Base-by-base conservation (phyloP, 202 grass and related monocot species). In the Alloteropsis angusta region DNA sequence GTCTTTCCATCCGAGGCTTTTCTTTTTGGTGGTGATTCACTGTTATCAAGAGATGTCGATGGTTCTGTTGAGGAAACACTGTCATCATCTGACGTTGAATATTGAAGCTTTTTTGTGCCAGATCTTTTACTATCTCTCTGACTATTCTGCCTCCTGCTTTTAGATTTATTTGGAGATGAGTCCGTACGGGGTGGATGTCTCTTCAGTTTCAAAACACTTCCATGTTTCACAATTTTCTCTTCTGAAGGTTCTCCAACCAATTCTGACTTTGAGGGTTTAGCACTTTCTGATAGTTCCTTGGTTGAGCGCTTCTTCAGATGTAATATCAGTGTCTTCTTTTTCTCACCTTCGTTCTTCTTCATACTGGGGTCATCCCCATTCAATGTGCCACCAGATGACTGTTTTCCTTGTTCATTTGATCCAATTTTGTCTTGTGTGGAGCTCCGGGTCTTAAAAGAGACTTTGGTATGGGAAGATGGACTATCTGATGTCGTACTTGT, bases 321-420 rank as follows among this genome's bases (percentile, higher is more conserved):
- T 14, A 86, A 81, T 58, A 83, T 76, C 65, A 85, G 71, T 64
- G 74, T 68, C 70, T 85, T 83, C 72, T 82, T 91, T 74, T 86
- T 90, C 72, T 58, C 79, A 70, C 72, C 85, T 70, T 71, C 84
- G 2, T 81, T 81, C 34, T 75, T 83, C 81, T 74, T 82, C 23
- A 54, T 16, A 67, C 25, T 53, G 9, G 56, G 36, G n/a, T 68
- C 88, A 75, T 14, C 83, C 49, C 83, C 80, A 69, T 76, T 82
- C 38, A 80, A 61, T 36, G 47, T 44, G 68, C 30, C 59, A 67
- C 39, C 67, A 81, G 39, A 73, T 77, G 80, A 86, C 5, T 72
- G 77, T 74, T 81, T 87, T 80, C 77, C 81, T 80, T 92, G 90
- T 54, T 97, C 76, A 6, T 77, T 89, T 66, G 88, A 84, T 80